Conservation (phyloP, 257 asterid species). For the Plantago elongata region DNA sequence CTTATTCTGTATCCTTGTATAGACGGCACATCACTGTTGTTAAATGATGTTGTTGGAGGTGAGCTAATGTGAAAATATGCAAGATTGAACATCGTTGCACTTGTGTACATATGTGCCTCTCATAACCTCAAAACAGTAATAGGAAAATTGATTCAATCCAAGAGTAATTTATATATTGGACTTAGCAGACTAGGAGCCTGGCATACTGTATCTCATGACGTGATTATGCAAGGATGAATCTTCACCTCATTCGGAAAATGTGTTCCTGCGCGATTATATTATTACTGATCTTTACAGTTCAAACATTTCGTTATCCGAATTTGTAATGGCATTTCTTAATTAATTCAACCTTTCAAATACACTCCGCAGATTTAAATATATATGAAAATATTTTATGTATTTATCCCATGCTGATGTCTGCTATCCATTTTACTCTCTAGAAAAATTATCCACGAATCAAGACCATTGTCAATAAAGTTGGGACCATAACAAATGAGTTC, state of each 20-base stretch:
- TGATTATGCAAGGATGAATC: neutral
- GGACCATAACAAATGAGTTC: constrained; percentile 74
- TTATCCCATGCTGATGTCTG: neutral
- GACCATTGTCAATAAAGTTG: constrained; percentile 88
- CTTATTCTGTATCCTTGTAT: neutral
- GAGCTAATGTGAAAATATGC: too few species aligned
- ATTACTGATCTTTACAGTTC: neutral
- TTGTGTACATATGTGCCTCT: too few species aligned
- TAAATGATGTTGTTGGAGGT: too few species aligned
- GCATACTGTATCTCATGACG: neutral
- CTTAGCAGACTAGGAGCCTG: neutral
- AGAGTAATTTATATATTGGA: too few species aligned
- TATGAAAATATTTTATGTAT: neutral
- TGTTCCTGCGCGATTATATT: neutral
- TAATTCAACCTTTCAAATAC: neutral
- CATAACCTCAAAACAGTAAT: too few species aligned
- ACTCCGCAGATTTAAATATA: neutral
- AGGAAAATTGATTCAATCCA: too few species aligned
- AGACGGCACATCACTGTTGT: too few species aligned
- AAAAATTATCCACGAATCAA: constrained; percentile 87
- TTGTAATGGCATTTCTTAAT: neutral
- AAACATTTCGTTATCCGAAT: neutral
- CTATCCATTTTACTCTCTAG: constrained; percentile 33
- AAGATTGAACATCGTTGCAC: too few species aligned
- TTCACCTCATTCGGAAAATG: neutral